Evolutionary conservation across 805 yeast genomes (phyloP).

Genomic region (Yarrowia porcina): DNA sequence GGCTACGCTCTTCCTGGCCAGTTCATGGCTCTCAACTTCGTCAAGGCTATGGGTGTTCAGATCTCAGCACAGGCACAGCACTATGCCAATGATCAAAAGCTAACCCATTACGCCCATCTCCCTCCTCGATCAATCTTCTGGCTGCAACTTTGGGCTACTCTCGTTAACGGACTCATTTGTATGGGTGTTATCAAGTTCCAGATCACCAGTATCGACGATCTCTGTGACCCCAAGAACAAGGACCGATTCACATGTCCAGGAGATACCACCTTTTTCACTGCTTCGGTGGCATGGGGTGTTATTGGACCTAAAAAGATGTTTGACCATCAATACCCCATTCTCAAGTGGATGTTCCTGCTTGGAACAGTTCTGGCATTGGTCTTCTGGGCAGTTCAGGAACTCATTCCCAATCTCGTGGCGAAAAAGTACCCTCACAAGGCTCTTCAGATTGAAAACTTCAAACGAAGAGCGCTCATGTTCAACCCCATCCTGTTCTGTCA

Average conservation of each 20-base stretch:
- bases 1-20: constrained; percentile 64
- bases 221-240: constrained; percentile 31
- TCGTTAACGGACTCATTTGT: constrained; percentile 38
- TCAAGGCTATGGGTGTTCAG: constrained; percentile 59
- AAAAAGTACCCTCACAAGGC: constrained; percentile 1
- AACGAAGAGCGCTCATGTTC: neutral
- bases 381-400: neutral
- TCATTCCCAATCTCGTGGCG: constrained; percentile 29
- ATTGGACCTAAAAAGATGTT: constrained; percentile 52
- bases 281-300: constrained; percentile 48
- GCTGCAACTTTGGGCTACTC: constrained; percentile 42
- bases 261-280: constrained; percentile 47
- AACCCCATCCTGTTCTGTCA: neutral
- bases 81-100: constrained; percentile 55
- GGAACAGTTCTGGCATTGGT: constrained; percentile 33
- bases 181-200: constrained; percentile 38
- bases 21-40: constrained; percentile 59
- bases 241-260: constrained; percentile 39
- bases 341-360: constrained; percentile 31
- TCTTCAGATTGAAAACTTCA: neutral
- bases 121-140: constrained; percentile 56
- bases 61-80: constrained; percentile 59
- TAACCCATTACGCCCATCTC: constrained; percentile 57
- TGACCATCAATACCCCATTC: constrained; percentile 32
- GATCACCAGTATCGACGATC: constrained; percentile 35